These are phyloP conservation scores for Fraxinus dipetala DNA, from an alignment of 305 asterid genomes.

Conservation along the genomic window DNA sequence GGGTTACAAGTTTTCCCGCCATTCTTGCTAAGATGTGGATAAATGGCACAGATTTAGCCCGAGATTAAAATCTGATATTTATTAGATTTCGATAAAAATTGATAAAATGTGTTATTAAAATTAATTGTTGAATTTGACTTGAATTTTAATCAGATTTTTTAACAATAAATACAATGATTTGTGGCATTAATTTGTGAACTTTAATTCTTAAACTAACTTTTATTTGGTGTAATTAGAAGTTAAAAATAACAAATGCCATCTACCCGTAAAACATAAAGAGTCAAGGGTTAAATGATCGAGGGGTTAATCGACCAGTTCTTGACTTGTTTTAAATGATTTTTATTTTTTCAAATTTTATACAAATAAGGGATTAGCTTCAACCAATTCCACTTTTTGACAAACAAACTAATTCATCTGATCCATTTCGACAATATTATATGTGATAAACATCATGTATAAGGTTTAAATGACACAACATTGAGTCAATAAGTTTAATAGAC, in stretches of 20 bases:
- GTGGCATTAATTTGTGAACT: neutral
- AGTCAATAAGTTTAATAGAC: too few relatives aligned
- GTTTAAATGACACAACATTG: neutral
- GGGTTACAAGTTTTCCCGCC: constrained; percentile 1
- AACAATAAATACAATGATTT: too few relatives aligned
- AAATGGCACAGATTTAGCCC: neutral
- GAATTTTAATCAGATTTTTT: too few relatives aligned
- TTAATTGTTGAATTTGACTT: too few relatives aligned
- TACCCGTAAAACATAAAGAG: neutral
- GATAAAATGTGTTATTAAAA: too few relatives aligned
- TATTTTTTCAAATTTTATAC: too few relatives aligned
- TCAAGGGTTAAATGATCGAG: neutral
- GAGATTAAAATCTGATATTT: too few relatives aligned
- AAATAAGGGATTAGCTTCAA: too few relatives aligned
- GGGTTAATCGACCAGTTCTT: too few relatives aligned
- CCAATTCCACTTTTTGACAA: too few relatives aligned
- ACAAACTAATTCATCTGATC: too few relatives aligned
- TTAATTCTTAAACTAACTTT: neutral
- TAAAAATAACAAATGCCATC: neutral
- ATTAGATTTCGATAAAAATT: too few relatives aligned
- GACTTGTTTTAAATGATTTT: neutral
- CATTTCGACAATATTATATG: neutral
- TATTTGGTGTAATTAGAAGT: neutral
- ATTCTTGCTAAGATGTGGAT: neutral
- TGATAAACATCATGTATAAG: neutral